These are phyloP conservation scores for Solanum chmielewskii DNA, from an alignment of 257 asterid species.

Conservation along the genomic window DNA sequence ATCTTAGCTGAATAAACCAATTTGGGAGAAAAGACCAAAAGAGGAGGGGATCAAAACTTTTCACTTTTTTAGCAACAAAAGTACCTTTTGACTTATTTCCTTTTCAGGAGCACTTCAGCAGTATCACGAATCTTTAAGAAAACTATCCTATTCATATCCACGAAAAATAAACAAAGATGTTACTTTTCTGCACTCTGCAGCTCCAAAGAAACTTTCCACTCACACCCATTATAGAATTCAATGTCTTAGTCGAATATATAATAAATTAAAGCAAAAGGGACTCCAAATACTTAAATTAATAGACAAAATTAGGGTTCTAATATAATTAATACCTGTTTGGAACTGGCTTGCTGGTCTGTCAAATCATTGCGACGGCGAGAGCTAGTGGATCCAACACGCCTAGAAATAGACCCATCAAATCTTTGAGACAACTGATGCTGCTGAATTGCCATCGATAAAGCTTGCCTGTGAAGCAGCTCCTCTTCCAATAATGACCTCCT, in stretches of 20 bases:
- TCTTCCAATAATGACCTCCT: constrained; percentile 66
- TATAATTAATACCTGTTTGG: constrained; percentile 15
- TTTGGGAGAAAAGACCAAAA: not conserved
- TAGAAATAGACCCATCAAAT: constrained; percentile 73
- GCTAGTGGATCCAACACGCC: constrained; percentile 91
- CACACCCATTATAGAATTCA: not conserved
- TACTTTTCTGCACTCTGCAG: not conserved
- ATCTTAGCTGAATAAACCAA: not conserved
- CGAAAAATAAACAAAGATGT: not conserved
- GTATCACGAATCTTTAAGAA: not conserved
- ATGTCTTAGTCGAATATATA: not conserved
- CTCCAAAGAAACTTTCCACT: not conserved
- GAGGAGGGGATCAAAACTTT: not conserved
- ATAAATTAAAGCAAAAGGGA: not conserved
- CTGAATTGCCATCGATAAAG: constrained; percentile 92
- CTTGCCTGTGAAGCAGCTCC: constrained; percentile 79
- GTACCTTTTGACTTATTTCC: not conserved
- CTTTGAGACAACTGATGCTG: constrained; percentile 91
- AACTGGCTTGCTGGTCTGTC: constrained; percentile 29
- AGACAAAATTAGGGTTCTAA: not conserved
- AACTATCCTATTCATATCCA: not conserved
- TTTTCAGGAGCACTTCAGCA: not conserved
- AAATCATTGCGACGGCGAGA: constrained; percentile 69
- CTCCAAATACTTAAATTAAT: not conserved
- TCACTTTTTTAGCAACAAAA: not conserved